Conservation (phyloP, 208 protist genomes). For the Phytomonas sp. region DNA sequence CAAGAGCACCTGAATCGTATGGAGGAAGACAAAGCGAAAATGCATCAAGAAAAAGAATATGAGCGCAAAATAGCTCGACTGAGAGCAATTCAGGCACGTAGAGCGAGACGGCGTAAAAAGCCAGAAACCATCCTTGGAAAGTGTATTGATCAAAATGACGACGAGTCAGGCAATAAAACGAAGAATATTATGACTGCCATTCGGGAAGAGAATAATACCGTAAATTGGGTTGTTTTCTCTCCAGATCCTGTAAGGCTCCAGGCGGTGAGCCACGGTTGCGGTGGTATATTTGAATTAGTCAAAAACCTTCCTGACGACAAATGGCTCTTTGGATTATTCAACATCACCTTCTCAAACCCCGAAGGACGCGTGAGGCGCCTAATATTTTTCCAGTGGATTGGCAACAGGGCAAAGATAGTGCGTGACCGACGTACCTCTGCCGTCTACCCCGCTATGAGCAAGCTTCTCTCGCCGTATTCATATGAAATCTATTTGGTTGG, state of each 20-base stretch:
- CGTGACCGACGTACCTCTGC: slow-evolving; percentile 15
- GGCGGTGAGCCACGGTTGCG: slow-evolving; percentile 40
- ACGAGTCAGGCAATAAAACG: background rate
- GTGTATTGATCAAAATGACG: background rate
- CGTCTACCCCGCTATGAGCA: slow-evolving; percentile 57
- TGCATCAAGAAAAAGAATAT: slow-evolving; percentile 28
- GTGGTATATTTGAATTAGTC: slow-evolving; percentile 74
- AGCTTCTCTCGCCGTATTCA: slow-evolving; percentile 42
- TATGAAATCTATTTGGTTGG: slow-evolving; percentile 77
- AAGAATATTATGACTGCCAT: slow-evolving; percentile 22
- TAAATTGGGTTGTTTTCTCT: slow-evolving; percentile 79
- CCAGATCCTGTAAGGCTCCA: slow-evolving; percentile 33
- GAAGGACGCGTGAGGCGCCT: slow-evolving; percentile 32
- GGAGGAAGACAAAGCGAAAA: slow-evolving; percentile 49
- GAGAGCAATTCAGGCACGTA: slow-evolving; percentile 11
- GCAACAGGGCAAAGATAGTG: slow-evolving; percentile 46
- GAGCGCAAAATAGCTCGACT: slow-evolving; percentile 1
- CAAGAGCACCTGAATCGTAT: slow-evolving; percentile 60
- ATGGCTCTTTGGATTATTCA: slow-evolving; percentile 80
- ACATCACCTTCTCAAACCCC: slow-evolving; percentile 47
- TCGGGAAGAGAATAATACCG: slow-evolving; percentile 46
- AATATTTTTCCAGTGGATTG: slow-evolving; percentile 84
- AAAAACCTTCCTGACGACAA: slow-evolving; percentile 53
- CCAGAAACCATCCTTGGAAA: background rate
- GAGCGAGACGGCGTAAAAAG: slow-evolving; percentile 13